phyloP scores from a whole-genome alignment of 257 asterid species.

The Rehmannia glutinosa region DNA sequence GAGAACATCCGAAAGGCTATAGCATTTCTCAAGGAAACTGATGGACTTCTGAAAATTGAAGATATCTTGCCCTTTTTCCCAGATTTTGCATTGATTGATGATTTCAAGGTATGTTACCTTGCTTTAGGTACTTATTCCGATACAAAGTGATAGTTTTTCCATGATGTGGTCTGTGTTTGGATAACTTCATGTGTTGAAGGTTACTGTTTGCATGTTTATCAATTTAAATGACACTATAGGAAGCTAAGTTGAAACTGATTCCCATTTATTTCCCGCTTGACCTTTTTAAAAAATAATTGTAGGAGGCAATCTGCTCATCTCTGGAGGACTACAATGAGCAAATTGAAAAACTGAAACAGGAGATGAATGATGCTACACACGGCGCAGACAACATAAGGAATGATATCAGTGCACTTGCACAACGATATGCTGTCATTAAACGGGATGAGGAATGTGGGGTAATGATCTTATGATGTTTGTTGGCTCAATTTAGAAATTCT shows the following conservation, averaged over 20 bases:
- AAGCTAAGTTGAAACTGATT: constrained; percentile 6
- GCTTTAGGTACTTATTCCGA: constrained; percentile 3
- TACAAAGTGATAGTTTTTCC: constrained; percentile 1
- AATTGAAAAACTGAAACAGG: constrained; percentile 92
- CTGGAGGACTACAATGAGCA: constrained; percentile 95
- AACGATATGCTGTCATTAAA: constrained; percentile 80
- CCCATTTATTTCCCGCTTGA: constrained; percentile 4
- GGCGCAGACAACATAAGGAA: constrained; percentile 97
- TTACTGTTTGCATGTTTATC: background rate
- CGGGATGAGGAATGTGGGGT: constrained; percentile 98
- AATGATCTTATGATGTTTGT: constrained; percentile 32
- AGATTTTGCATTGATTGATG: constrained; percentile 93
- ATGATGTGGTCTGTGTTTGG: background rate
- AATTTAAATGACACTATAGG: background rate
- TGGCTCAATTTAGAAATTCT: background rate
- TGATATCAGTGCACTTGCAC: constrained; percentile 91
- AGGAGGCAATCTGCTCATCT: constrained; percentile 98
- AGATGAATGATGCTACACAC: constrained; percentile 96
- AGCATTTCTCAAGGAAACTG: constrained; percentile 98
- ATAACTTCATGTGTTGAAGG: background rate
- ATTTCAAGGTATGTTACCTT: constrained; percentile 64
- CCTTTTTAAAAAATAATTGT: constrained; percentile 22
- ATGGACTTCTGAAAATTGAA: constrained; percentile 94
- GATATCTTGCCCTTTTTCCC: constrained; percentile 97
- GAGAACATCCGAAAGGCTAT: constrained; percentile 97